These are phyloP conservation scores for Pseudogymnoascus sp. DNA, from an alignment of 2,329 filamentous ascomycete genomes.

Conservation along the genomic window DNA sequence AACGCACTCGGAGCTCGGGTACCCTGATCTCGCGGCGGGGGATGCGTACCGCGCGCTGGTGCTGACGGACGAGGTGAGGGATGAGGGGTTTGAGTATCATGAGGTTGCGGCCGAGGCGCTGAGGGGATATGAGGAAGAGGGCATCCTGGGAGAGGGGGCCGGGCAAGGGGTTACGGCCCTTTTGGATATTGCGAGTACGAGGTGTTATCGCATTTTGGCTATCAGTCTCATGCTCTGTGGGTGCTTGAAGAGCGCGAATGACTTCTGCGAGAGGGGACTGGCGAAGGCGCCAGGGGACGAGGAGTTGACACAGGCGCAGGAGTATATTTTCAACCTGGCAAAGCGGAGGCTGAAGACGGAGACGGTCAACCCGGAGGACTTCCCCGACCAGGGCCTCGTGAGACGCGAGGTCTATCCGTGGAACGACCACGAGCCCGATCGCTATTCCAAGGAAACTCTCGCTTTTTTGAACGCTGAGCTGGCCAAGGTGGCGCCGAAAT, in stretches of 20 bases:
- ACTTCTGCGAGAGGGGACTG: slow-evolving; percentile 56
- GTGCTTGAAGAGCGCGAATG: slow-evolving; percentile 58
- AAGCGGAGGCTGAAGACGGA: slow-evolving; percentile 37
- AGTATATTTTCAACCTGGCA: slow-evolving; percentile 45
- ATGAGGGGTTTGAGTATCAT: slow-evolving; percentile 78
- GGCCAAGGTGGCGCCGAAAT: slow-evolving; percentile 63
- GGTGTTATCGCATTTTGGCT: slow-evolving; percentile 51
- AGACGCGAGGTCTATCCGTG: slow-evolving; percentile 64
- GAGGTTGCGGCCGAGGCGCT: slow-evolving; percentile 48
- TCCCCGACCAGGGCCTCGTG: slow-evolving; percentile 63
- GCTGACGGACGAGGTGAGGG: slow-evolving; percentile 68
- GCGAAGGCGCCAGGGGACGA: slow-evolving; percentile 44
- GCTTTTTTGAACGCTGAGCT: slow-evolving; percentile 64
- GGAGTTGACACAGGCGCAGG: slow-evolving; percentile 46
- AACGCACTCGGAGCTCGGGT: slow-evolving; percentile 65
- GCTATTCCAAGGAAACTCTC: slow-evolving; percentile 61
- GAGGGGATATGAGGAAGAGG: slow-evolving; percentile 9
- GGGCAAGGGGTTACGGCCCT: slow-evolving; percentile 30
- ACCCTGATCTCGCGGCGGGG: slow-evolving; percentile 81
- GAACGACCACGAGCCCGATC: slow-evolving; percentile 61
- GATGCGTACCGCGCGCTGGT: slow-evolving; percentile 89
- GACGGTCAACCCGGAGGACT: slow-evolving; percentile 41
- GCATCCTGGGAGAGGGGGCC: slow-evolving; percentile 18
- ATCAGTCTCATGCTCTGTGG: slow-evolving; percentile 54
- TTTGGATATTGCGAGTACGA: slow-evolving; percentile 40